phyloP scores from a whole-genome alignment of 805 yeast species.

The Groenewaldozyma tartarivorans region DNA sequence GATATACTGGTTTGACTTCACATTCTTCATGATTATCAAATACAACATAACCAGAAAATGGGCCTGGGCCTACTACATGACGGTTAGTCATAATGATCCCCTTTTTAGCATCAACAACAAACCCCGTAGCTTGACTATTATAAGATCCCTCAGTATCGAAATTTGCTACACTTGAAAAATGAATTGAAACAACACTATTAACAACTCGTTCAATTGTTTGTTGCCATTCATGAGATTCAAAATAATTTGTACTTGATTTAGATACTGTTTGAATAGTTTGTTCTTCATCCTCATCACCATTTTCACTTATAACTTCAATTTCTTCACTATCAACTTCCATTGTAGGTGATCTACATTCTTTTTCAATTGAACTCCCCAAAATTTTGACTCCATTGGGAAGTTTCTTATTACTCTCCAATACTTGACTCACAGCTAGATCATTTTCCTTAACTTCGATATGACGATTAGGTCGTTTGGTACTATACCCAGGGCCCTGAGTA shows the following conservation, averaged over 20 bases:
- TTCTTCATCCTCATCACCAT: background rate
- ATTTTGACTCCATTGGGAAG: background rate
- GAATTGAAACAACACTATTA: slow-evolving; percentile 78
- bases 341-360: background rate
- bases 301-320: background rate
- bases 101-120: slow-evolving; percentile 72
- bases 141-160: slow-evolving; percentile 79
- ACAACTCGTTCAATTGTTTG: slow-evolving; percentile 73
- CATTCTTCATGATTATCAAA: slow-evolving; percentile 94
- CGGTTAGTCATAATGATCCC: slow-evolving; percentile 87
- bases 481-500: background rate
- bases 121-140: slow-evolving; percentile 85
- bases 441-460: background rate
- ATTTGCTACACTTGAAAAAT: slow-evolving; percentile 75
- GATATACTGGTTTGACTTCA: slow-evolving; percentile 71
- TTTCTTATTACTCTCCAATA: background rate
- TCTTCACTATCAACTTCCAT: background rate
- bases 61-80: slow-evolving; percentile 94
- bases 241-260: too few species aligned
- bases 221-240: slow-evolving; percentile 51
- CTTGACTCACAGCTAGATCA: background rate
- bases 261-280: too few species aligned
- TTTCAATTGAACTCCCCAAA: background rate
- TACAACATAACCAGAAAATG: slow-evolving; percentile 82
- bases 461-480: background rate